Evolutionary conservation across 495 filamentous ascomycete genomes (phyloP).

Genomic region (Cryomyces minteri): DNA sequence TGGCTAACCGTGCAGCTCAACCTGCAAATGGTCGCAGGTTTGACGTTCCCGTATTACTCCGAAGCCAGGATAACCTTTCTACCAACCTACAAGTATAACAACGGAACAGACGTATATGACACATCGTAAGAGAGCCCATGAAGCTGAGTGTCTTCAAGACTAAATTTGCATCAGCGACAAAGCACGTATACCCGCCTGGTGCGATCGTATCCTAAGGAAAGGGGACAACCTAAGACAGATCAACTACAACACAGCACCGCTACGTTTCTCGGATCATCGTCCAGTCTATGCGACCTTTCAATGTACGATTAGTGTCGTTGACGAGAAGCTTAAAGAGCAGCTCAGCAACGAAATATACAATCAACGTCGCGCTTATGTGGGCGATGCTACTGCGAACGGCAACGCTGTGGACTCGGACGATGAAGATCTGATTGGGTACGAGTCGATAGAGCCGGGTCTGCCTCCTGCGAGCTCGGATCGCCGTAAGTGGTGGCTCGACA

Average conservation of each 20-base stretch:
- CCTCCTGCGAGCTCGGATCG: slow-evolving; percentile 82
- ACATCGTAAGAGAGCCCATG: slow-evolving; percentile 47
- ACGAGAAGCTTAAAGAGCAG: slow-evolving; percentile 50
- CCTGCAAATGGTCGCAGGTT: slow-evolving; percentile 84
- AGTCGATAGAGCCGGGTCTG: slow-evolving; percentile 58
- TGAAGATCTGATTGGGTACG: slow-evolving; percentile 55
- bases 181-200: slow-evolving; percentile 89
- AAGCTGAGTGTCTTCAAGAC: neutral
- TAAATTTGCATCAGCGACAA: slow-evolving; percentile 48
- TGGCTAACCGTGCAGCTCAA: slow-evolving; percentile 42
- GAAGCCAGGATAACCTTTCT: slow-evolving; percentile 70
- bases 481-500: slow-evolving; percentile 89
- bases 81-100: slow-evolving; percentile 91
- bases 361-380: slow-evolving; percentile 41
- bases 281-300: slow-evolving; percentile 82
- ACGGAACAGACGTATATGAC: slow-evolving; percentile 76
- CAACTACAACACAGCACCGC: slow-evolving; percentile 55
- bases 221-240: slow-evolving; percentile 67
- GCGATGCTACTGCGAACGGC: slow-evolving; percentile 23
- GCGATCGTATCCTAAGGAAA: slow-evolving; percentile 78
- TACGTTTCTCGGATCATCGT: slow-evolving; percentile 83
- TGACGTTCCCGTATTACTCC: slow-evolving; percentile 77
- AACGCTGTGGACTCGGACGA: slow-evolving; percentile 39
- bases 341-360: slow-evolving; percentile 57
- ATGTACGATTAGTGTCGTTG: slow-evolving; percentile 59